Evolutionary conservation across 2,329 filamentous ascomycete genomes (phyloP).

Genomic region (Colletotrichum tamarilloi): DNA sequence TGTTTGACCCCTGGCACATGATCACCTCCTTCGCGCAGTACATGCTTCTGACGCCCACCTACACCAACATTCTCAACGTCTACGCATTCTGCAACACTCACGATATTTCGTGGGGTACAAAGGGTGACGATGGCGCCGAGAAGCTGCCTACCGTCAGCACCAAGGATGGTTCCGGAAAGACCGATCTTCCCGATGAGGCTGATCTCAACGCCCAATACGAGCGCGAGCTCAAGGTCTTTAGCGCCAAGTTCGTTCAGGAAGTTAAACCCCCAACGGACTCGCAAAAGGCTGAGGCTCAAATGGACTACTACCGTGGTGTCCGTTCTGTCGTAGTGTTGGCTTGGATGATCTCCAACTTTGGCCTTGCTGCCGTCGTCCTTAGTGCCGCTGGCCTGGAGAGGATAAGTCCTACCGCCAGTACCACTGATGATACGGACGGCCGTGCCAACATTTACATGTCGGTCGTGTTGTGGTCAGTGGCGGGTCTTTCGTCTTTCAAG

Average conservation of each 20-base stretch:
- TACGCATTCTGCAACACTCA: constrained; percentile 99
- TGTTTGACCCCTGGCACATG: constrained; percentile 99
- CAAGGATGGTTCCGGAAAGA: constrained; percentile 90
- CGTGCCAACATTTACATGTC: constrained; percentile 86
- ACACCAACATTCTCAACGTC: constrained; percentile 98
- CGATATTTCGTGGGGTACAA: constrained; percentile 98
- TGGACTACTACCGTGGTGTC: constrained; percentile 98
- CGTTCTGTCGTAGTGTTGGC: constrained; percentile 89
- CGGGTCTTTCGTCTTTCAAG: constrained; percentile 84
- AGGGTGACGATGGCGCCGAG: constrained; percentile 95
- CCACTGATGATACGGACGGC: constrained; percentile 56
- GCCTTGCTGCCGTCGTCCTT: constrained; percentile 85
- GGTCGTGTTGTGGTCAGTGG: constrained; percentile 90
- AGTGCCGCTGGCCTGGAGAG: constrained; percentile 85
- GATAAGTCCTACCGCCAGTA: constrained; percentile 59
- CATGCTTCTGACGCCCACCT: constrained; percentile 92
- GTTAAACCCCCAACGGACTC: constrained; percentile 67
- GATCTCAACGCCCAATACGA: constrained; percentile 97
- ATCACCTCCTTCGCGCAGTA: constrained; percentile 96
- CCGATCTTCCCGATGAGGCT: constrained; percentile 93
- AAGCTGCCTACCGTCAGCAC: constrained; percentile 89
- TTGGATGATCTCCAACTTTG: constrained; percentile 98
- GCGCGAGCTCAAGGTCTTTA: constrained; percentile 80
- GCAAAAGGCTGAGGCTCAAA: constrained; percentile 81
- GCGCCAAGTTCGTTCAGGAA: constrained; percentile 78